Evolutionary conservation across 2,329 filamentous ascomycete genomes (phyloP).

Genomic region (Fragosphaeria purpurea): DNA sequence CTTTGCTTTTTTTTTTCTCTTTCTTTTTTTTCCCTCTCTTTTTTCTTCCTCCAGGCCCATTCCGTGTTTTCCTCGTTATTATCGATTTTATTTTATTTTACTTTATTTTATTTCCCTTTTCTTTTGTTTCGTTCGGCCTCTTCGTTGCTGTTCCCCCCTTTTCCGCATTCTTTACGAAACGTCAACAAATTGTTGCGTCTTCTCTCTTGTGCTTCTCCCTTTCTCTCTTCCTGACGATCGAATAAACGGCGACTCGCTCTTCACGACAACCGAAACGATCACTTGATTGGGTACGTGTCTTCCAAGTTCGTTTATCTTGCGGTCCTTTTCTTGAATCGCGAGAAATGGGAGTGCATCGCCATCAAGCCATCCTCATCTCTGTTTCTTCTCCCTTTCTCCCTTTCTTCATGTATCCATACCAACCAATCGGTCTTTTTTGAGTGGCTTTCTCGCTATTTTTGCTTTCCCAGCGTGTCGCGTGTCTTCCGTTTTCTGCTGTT

Average conservation of each 20-base stretch:
- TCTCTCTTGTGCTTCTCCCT: slow-evolving; percentile 1
- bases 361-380: background rate
- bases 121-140: slow-evolving; percentile 3
- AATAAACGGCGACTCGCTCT: too few species aligned
- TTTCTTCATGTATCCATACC: too few species aligned
- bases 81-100: too few species aligned
- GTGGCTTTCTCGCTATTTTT: background rate
- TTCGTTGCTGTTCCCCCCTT: slow-evolving; percentile 8
- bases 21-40: too few species aligned
- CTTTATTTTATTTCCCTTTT: slow-evolving; percentile 3
- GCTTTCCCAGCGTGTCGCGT: slow-evolving; percentile 1
- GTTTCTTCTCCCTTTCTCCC: background rate
- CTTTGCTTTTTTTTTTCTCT: too few species aligned
- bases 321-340: too few species aligned
- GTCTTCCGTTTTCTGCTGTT: slow-evolving; percentile 1
- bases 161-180: slow-evolving; percentile 10
- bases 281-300: too few species aligned
- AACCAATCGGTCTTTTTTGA: too few species aligned
- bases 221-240: background rate
- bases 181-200: too few species aligned
- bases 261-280: too few species aligned
- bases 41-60: background rate
- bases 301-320: too few species aligned
- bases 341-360: too few species aligned
- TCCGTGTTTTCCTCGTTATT: background rate